Percentiles rank a stretch among this genome's conserved stretches.
These are phyloP conservation scores for Neonectria hederae DNA, from an alignment of 2,329 filamentous ascomycete species.

Conservation along the genomic window DNA sequence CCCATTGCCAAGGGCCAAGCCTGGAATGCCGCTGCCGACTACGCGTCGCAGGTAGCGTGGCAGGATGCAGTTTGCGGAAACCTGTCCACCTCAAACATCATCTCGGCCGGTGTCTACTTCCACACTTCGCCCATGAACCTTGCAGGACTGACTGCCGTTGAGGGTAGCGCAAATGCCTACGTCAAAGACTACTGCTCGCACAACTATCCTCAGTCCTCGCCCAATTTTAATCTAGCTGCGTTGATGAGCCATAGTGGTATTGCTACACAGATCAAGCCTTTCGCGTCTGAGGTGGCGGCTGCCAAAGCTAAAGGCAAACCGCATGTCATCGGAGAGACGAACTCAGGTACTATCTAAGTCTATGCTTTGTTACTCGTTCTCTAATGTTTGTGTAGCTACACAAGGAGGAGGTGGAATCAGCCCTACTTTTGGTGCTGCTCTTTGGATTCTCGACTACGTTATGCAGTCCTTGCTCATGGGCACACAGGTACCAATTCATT, in stretches of 20 bases:
- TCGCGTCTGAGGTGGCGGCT: slow-evolving; percentile 49
- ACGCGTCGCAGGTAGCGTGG: slow-evolving; percentile 46
- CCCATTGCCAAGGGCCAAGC: slow-evolving; percentile 37
- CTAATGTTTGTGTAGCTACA: slow-evolving; percentile 38
- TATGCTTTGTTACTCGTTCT: not conserved
- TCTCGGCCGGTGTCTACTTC: slow-evolving; percentile 50
- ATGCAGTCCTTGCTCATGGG: slow-evolving; percentile 46
- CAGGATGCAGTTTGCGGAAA: slow-evolving; percentile 45
- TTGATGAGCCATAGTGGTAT: slow-evolving; percentile 56
- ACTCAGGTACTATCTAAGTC: slow-evolving; percentile 42
- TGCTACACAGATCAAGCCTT: slow-evolving; percentile 49
- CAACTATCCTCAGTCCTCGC: slow-evolving; percentile 54
- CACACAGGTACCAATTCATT: slow-evolving; percentile 19
- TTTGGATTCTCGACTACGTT: slow-evolving; percentile 55
- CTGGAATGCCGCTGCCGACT: slow-evolving; percentile 47
- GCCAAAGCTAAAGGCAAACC: slow-evolving; percentile 49
- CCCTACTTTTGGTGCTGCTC: slow-evolving; percentile 51
- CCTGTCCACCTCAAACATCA: slow-evolving; percentile 40
- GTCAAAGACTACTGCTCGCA: slow-evolving; percentile 56
- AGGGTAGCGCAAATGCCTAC: slow-evolving; percentile 49
- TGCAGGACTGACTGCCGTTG: slow-evolving; percentile 46
- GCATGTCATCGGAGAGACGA: slow-evolving; percentile 57
- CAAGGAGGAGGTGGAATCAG: slow-evolving; percentile 52
- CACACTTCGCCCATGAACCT: slow-evolving; percentile 49
- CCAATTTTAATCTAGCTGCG: slow-evolving; percentile 46